Percentiles rank a stretch among this genome's conserved stretches.
Evolutionary conservation across 371 early-diverging fungal genomes (phyloP).

Genomic region (Mucor sp.): DNA sequence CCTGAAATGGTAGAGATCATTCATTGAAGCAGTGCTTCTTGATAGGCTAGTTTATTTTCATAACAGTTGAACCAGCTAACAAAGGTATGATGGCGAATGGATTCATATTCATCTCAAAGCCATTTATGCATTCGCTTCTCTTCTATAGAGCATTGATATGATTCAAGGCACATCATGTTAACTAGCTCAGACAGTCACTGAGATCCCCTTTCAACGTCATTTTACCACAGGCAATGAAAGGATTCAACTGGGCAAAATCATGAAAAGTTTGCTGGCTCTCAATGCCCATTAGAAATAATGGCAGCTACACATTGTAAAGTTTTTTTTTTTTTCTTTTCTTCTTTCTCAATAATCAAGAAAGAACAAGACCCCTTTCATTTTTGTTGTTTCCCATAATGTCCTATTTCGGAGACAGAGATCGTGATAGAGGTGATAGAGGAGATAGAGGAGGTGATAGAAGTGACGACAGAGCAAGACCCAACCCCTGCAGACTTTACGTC

Average conservation of each 20-base stretch:
- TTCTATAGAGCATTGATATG: neutral
- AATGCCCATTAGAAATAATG: neutral
- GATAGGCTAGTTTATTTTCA: neutral
- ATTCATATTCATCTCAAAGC: neutral
- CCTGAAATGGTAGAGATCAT: too few species aligned
- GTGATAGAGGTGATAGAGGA: slow-evolving; percentile 11
- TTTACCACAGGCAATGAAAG: neutral
- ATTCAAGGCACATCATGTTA: neutral
- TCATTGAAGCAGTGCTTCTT: neutral
- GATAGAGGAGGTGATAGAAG: slow-evolving; percentile 18
- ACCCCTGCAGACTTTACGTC: slow-evolving; percentile 44
- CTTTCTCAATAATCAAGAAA: slow-evolving; percentile 3
- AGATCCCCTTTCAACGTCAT: neutral
- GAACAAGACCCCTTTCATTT: slow-evolving; percentile 1
- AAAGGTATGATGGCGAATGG: neutral
- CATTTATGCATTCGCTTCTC: neutral
- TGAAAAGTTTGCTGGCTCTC: neutral
- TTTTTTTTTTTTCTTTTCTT: slow-evolving; percentile 8
- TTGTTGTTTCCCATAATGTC: slow-evolving; percentile 18
- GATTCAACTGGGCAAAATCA: neutral
- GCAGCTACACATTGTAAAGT: neutral
- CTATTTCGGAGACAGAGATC: slow-evolving; percentile 25
- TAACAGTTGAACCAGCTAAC: neutral
- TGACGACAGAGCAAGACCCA: slow-evolving; percentile 23
- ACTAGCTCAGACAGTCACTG: neutral